Evolutionary conservation across 2,329 filamentous ascomycete species (phyloP), one percentile per base, ranked within the genome.

Genomic region (Hyphodiscus sp.): DNA sequence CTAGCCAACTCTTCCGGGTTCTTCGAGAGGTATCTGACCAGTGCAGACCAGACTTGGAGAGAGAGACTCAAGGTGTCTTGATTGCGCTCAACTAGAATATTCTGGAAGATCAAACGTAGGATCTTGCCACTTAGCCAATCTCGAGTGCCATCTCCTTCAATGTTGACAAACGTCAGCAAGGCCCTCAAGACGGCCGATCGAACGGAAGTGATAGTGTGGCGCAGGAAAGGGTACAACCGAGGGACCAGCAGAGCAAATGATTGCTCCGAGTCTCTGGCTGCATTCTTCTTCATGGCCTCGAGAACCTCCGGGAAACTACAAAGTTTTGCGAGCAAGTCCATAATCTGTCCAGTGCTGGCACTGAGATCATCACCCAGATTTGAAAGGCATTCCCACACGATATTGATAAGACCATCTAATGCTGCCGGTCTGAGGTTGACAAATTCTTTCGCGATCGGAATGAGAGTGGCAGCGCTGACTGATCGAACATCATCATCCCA

Each of bases 331-430:
- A 99, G 78, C 42, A 99, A 80, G 69, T 99, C 95, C 95, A 99
- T 99, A 51, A 99, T 95, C 53, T 91, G 95, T 47, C 94, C 94
- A 10, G 95, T 99, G 69, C 94, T 97, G 3, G 94, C 94, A 69
- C 91, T 97, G 18, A 99, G 78, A 67, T 99, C 94, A 67, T 99
- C 94, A 60, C 92, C 91, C n/a, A 99, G 76, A 67, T 95, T 95
- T 2, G 92, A 95, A 20, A 99, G 76, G 73, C 94, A 97, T 66
- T 95, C 89, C 94, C 94, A 99, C 26, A 99, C 91, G 55, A 97
- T 95, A 66, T 88, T 86, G 69, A 96, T 95, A 41, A 99, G 81
- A 29, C 81, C 79, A 57, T 91, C 85, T 30, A 99, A 77, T 44
- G 89, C 85, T 33, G 78, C 78, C 16, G 90, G 87, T 16, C 92